A percentile compares a stretch with the other conserved stretches of the same genome.
These are phyloP conservation scores for Pichia insulana DNA, from an alignment of 805 yeast species.

Conservation along the genomic window DNA sequence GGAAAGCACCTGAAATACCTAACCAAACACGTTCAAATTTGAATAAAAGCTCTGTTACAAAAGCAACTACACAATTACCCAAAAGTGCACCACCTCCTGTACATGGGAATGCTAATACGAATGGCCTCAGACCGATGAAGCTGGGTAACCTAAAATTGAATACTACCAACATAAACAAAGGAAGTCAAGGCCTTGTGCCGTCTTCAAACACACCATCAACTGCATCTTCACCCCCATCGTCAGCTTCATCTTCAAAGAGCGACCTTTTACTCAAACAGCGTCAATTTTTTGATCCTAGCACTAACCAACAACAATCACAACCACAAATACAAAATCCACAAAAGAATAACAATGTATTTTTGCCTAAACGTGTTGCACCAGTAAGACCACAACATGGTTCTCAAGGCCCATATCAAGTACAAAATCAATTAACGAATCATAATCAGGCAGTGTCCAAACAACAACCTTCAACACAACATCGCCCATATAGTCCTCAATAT, in stretches of 20 bases:
- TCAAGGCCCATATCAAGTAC: no score
- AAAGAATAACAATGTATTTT: no score
- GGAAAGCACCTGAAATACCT: slow-evolving; percentile 30
- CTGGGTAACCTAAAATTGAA: slow-evolving; percentile 3
- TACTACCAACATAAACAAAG: not conserved
- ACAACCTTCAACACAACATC: slow-evolving; percentile 17
- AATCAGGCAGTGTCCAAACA: not conserved
- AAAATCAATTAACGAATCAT: no score
- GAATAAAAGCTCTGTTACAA: not conserved
- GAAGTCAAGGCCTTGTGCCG: not conserved
- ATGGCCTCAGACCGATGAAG: slow-evolving; percentile 1
- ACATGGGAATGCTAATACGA: not conserved
- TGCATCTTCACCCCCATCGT: slow-evolving; percentile 5
- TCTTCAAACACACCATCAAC: slow-evolving; percentile 7
- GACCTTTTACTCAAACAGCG: no score
- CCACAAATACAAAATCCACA: no score
- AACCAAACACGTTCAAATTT: not conserved
- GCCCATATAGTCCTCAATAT: slow-evolving; percentile 16
- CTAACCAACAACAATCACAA: no score
- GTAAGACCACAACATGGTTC: no score
- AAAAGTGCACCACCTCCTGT: slow-evolving; percentile 2
- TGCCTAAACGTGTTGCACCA: no score
- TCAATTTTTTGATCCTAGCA: no score
- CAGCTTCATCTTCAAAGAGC: not conserved
- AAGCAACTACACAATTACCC: slow-evolving; percentile 4